Conservation (phyloP, 805 yeast species). For the Myxozyma melibiosi region DNA sequence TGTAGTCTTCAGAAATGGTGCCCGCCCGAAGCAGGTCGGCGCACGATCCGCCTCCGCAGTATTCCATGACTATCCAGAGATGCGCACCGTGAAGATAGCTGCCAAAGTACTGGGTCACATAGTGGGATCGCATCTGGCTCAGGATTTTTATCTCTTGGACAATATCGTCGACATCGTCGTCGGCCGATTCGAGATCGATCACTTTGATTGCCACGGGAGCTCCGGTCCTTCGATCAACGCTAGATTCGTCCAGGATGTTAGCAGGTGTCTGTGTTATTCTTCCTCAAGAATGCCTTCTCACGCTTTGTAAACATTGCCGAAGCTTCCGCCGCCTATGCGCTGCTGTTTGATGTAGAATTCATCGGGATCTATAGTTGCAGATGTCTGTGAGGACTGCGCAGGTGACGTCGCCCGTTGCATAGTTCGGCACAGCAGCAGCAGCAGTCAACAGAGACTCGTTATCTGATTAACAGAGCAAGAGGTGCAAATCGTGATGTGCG, state of each 20-base stretch:
- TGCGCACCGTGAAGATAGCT: slow-evolving; percentile 65
- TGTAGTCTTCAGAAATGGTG: slow-evolving; percentile 58
- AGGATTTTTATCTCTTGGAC: slow-evolving; percentile 79
- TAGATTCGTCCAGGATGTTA: neutral
- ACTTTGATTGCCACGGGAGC: slow-evolving; percentile 80
- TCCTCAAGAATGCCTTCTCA: slow-evolving; percentile 21
- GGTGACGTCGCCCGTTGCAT: slow-evolving; percentile 4
- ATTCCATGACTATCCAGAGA: slow-evolving; percentile 93
- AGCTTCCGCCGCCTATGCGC: slow-evolving; percentile 80
- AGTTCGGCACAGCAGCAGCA: neutral
- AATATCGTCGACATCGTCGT: slow-evolving; percentile 70
- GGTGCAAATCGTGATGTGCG: too few relatives aligned
- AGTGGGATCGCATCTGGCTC: slow-evolving; percentile 63
- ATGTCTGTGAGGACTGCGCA: neutral
- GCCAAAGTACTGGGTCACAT: slow-evolving; percentile 66
- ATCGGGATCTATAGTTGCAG: slow-evolving; percentile 19
- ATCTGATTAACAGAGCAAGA: neutral
- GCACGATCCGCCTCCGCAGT: slow-evolving; percentile 93
- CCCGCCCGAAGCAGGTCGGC: slow-evolving; percentile 66
- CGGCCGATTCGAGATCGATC: slow-evolving; percentile 74
- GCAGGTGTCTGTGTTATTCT: too few relatives aligned
- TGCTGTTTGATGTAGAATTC: slow-evolving; percentile 36
- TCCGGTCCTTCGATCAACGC: slow-evolving; percentile 42
- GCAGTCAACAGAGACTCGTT: neutral
- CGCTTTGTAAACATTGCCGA: slow-evolving; percentile 84